Evolutionary conservation across 2,329 filamentous ascomycete genomes (phyloP).

Genomic region (Achaetomium macrosporum): DNA sequence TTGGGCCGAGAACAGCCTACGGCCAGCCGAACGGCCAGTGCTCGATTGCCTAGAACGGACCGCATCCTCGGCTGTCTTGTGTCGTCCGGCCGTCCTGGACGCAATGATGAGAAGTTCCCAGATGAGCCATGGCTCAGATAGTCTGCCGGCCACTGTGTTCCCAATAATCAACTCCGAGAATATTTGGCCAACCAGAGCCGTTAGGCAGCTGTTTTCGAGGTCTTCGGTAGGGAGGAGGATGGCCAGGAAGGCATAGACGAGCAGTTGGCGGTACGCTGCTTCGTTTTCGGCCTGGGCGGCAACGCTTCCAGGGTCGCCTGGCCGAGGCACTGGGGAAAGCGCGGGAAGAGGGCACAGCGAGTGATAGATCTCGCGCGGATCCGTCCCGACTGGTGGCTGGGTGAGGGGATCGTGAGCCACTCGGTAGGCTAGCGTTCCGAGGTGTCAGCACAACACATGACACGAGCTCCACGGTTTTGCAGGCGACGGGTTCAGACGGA

Average conservation of each 20-base stretch:
- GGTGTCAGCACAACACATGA: conserved; percentile 16
- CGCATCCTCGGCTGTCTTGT: conserved; percentile 15
- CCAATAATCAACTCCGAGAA: conserved; percentile 86
- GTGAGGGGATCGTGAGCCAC: conserved; percentile 55
- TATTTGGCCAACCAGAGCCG: conserved; percentile 77
- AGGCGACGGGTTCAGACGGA: conserved; percentile 32
- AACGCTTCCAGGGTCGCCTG: conserved; percentile 43
- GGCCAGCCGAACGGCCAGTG: conserved; percentile 14
- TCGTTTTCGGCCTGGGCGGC: conserved; percentile 70
- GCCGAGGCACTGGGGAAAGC: conserved; percentile 67
- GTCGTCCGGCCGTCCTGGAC: conserved; percentile 37
- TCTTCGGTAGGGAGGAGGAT: conserved; percentile 89
- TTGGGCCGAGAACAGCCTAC: conserved; percentile 36
- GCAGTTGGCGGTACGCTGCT: conserved; percentile 73
- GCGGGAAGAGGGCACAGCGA: conserved; percentile 74
- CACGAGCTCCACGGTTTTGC: not conserved
- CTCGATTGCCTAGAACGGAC: conserved; percentile 10
- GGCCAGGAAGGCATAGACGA: conserved; percentile 77
- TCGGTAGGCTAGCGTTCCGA: conserved; percentile 58
- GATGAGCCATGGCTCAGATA: conserved; percentile 81
- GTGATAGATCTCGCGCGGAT: conserved; percentile 72
- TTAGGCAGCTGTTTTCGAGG: conserved; percentile 78
- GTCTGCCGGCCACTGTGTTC: conserved; percentile 70
- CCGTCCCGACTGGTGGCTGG: conserved; percentile 53
- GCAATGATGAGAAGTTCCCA: conserved; percentile 78